Evolutionary conservation across 805 yeast genomes (phyloP), one percentile per base, ranked within the genome.

Genomic region (Metschnikowia cerradonensis): DNA sequence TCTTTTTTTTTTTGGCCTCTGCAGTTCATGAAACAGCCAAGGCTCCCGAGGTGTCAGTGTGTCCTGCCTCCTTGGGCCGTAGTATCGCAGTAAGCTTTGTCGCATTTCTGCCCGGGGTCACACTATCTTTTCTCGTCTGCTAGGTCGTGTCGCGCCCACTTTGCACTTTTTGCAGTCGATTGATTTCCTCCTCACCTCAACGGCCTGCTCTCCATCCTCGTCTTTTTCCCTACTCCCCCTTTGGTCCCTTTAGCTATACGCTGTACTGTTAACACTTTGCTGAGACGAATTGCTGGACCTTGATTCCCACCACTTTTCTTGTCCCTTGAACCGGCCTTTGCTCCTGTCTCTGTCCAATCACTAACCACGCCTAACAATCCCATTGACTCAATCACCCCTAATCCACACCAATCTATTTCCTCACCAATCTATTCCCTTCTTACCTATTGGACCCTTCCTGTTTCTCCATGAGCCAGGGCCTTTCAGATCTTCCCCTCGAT

Each of bases 161-260:
- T 37, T 42, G 50, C 55, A 46, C 54, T 48, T 54, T 56, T 56
- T 56, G 60, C 60, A 56, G 58, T 56, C 60, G 57, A 36, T 52
- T 31, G 38, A 17, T 22, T 14, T 42, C 38, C 45, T 42, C 45
- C 17, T 30, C 45, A 19, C 15, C 38, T 20, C 37, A 32, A 19
- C 45, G 10, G 23, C 3, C 45, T 33, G 22, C 45, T 20, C 11
- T 33, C 11, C 30, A 26, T 8, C 30, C 11, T 26, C 30, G 11
- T 26, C 30, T 8, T 26, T 26, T 26, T 26, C 11, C 30, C 30
- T 26, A 3, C 30, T 26, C 19, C 20, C n/a, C n/a, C 3, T 35
- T 15, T 15, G 30, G 30, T 26, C 11, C 11, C 4, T 26, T 26
- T 26, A 26, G 30, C 11, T 26, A 10, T 2, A 26, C 30, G 1